Evolutionary conservation across 805 yeast genomes (phyloP).

Genomic region (Candida manassasensis): DNA sequence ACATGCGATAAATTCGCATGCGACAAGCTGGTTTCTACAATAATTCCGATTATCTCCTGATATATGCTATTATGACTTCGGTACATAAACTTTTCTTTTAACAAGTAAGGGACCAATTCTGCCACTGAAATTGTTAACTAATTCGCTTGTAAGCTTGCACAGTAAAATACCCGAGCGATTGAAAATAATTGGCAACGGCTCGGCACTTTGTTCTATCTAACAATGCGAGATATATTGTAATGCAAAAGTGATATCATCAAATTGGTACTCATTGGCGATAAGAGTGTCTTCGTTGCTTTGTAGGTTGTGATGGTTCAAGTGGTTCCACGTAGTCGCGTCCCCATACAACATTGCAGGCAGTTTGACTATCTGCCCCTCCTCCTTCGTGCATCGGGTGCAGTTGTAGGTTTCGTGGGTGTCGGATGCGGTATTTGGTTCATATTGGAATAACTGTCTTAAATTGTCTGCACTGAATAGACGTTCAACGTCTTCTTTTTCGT

Average conservation of each 20-base stretch:
- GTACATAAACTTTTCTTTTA: no score
- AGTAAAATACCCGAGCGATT: no score
- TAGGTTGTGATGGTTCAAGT: constrained; percentile 61
- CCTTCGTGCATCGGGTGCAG: constrained; percentile 67
- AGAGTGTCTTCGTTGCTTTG: constrained; percentile 69
- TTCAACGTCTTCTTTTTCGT: constrained; percentile 93
- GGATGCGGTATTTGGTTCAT: constrained; percentile 61
- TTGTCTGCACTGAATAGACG: constrained; percentile 81
- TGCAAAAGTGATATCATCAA: constrained; percentile 72
- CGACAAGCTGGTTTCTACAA: no score
- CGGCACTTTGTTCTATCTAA: no score
- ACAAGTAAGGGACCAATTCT: no score
- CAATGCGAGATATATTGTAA: constrained; percentile 90
- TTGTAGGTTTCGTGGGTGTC: constrained; percentile 92
- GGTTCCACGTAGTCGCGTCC: constrained; percentile 98
- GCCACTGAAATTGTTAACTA: no score
- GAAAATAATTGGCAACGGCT: no score
- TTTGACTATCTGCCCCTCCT: constrained; percentile 49
- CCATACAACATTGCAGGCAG: constrained; percentile 93
- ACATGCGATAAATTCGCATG: no score
- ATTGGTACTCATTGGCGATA: constrained; percentile 65
- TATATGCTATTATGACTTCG: no score
- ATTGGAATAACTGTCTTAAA: constrained; percentile 70
- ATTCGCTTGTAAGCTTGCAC: no score
- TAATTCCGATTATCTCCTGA: no score